phyloP scores from a whole-genome alignment of 805 yeast genomes.

The Torulaspora maleeae region DNA sequence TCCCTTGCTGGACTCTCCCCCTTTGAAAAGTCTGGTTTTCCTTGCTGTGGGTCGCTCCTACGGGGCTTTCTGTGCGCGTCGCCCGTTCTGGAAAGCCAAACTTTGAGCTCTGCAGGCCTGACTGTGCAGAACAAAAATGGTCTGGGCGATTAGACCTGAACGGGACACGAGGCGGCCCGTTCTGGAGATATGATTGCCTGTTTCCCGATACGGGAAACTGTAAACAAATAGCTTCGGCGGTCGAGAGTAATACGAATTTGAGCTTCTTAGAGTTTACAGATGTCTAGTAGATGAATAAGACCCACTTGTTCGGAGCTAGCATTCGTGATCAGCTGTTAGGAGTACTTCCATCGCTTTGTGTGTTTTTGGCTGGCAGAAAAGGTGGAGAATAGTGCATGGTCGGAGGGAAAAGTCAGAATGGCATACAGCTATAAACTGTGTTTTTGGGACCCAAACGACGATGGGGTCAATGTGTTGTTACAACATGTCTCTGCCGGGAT shows the following conservation, averaged over 20 bases:
- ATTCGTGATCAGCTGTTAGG: too few species aligned
- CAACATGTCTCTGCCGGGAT: conserved; percentile 30
- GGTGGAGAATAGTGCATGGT: background rate
- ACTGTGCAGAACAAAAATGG: conserved; percentile 1
- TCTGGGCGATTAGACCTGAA: background rate
- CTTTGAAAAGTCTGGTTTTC: background rate
- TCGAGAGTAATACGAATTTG: background rate
- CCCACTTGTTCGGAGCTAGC: too few species aligned
- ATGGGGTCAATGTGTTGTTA: conserved; percentile 30
- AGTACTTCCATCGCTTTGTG: too few species aligned
- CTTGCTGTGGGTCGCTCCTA: background rate
- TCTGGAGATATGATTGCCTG: conserved; percentile 5
- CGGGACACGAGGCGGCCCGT: background rate
- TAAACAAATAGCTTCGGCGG: conserved; percentile 1
- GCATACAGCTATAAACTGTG: conserved; percentile 31
- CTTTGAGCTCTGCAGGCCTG: background rate
- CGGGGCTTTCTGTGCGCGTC: background rate
- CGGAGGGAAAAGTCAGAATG: conserved; percentile 11
- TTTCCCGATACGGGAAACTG: conserved; percentile 1
- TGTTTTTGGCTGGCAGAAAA: too few species aligned
- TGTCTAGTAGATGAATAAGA: too few species aligned
- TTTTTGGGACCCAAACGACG: conserved; percentile 36
- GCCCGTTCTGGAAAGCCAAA: conserved; percentile 2
- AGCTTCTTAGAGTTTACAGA: background rate
- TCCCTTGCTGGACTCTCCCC: conserved; percentile 4